Evolutionary conservation across 2,329 filamentous ascomycete species (phyloP).

Genomic region (Aspergillus sp.): DNA sequence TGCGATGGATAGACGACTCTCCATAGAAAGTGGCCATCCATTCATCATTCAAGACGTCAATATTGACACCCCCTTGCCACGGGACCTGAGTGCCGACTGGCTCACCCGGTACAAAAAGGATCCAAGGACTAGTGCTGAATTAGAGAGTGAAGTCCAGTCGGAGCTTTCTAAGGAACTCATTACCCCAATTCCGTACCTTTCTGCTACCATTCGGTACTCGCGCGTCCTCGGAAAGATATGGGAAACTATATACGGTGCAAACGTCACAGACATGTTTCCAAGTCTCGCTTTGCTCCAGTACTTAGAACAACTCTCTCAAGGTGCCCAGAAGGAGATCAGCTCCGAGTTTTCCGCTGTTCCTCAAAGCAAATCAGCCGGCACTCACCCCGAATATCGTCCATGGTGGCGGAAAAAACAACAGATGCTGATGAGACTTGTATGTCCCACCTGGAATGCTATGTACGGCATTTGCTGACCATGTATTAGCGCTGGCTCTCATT

Average conservation of each 20-base stretch:
- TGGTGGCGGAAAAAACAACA: conserved; percentile 22
- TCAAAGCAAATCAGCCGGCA: conserved; percentile 6
- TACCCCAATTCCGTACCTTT: conserved; percentile 17
- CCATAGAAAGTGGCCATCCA: conserved; percentile 25
- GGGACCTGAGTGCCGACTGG: conserved; percentile 15
- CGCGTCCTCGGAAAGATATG: neutral
- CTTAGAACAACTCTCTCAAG: conserved; percentile 12
- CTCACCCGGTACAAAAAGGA: conserved; percentile 7
- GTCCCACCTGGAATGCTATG: neutral
- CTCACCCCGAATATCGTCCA: neutral
- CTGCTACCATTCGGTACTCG: conserved; percentile 14
- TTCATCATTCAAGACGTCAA: conserved; percentile 27
- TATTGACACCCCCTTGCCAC: conserved; percentile 19
- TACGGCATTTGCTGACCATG: conserved; percentile 1
- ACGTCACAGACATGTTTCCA: conserved; percentile 11
- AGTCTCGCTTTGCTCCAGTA: conserved; percentile 16
- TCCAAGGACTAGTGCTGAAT: neutral
- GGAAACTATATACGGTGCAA: conserved; percentile 20
- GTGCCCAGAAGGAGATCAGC: conserved; percentile 16
- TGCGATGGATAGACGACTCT: conserved; percentile 21
- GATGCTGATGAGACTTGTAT: conserved; percentile 22
- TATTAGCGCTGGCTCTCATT: conserved; percentile 20
- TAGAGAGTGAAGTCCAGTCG: neutral
- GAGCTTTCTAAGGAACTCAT: neutral
- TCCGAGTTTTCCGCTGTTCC: conserved; percentile 15